These are phyloP conservation scores for Perkinsus olseni DNA, from an alignment of 169 alveolate genomes.

Conservation along the genomic window DNA sequence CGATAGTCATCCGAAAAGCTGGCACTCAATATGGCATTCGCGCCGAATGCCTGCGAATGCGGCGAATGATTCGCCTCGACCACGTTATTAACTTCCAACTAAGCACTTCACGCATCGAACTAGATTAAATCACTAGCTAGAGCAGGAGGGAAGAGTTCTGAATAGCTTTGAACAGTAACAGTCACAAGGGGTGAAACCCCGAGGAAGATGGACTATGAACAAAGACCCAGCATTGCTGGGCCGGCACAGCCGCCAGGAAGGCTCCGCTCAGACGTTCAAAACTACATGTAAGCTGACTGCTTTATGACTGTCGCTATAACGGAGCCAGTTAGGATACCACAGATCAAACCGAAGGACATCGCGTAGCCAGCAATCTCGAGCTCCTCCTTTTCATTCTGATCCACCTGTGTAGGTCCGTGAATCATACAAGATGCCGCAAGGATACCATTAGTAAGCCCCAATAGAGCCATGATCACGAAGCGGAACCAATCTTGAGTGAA, in stretches of 20 bases:
- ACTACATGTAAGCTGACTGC: not conserved
- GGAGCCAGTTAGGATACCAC: slow-evolving; percentile 22
- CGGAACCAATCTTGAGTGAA: slow-evolving; percentile 7
- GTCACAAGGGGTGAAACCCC: no score
- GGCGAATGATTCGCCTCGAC: no score
- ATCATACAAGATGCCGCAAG: slow-evolving; percentile 17
- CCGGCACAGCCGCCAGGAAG: not conserved
- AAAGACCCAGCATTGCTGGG: no score
- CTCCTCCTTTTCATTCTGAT: slow-evolving; percentile 1
- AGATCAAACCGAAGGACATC: slow-evolving; percentile 15
- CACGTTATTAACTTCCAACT: no score
- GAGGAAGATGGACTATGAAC: no score
- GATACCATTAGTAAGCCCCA: slow-evolving; percentile 22
- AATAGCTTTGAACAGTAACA: no score
- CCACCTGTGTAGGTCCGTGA: slow-evolving; percentile 16
- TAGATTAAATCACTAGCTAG: no score
- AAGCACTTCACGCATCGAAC: no score
- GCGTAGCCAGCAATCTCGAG: slow-evolving; percentile 13
- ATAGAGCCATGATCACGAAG: slow-evolving; percentile 23
- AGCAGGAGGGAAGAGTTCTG: no score
- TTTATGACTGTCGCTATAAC: not conserved
- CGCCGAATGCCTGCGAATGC: no score
- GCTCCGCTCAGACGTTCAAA: not conserved
- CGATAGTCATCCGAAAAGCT: no score
- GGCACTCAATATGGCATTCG: no score